phyloP scores from a whole-genome alignment of 148 eudicot genomes.

The Chenopodium suecicum region DNA sequence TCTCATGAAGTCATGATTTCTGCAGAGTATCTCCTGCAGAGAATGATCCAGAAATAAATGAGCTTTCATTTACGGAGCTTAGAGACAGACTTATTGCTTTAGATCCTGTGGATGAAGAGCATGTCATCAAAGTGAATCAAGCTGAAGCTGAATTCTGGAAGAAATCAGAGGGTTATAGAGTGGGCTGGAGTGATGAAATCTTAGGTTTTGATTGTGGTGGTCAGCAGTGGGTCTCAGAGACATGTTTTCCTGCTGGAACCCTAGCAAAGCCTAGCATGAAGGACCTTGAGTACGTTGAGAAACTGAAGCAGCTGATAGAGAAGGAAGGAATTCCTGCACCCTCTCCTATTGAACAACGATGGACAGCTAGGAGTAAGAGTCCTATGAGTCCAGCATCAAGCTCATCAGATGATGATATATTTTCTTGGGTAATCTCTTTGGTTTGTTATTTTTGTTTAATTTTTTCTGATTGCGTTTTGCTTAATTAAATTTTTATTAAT shows the following conservation, averaged over 20 bases:
- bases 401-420: slow-evolving; percentile 69
- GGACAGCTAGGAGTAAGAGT: slow-evolving; percentile 83
- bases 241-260: slow-evolving; percentile 92
- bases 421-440: slow-evolving; percentile 75
- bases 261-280: slow-evolving; percentile 82
- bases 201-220: slow-evolving; percentile 99
- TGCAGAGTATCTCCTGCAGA: slow-evolving; percentile 55
- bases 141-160: slow-evolving; percentile 96
- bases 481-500: not conserved
- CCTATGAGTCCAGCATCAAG: slow-evolving; percentile 94
- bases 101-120: slow-evolving; percentile 83
- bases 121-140: slow-evolving; percentile 69
- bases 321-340: slow-evolving; percentile 84
- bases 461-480: not conserved
- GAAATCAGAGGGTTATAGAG: slow-evolving; percentile 90
- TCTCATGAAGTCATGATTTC: slow-evolving; percentile 21
- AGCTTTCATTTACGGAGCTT: slow-evolving; percentile 80
- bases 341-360: slow-evolving; percentile 95
- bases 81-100: slow-evolving; percentile 85
- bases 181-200: slow-evolving; percentile 97
- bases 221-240: slow-evolving; percentile 98
- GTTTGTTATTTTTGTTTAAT: not conserved
- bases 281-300: slow-evolving; percentile 81
- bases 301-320: slow-evolving; percentile 71
- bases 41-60: slow-evolving; percentile 54